Base-by-base conservation (phyloP, 2,329 filamentous ascomycete genomes). In the Teratosphaeriaceae sp. region DNA sequence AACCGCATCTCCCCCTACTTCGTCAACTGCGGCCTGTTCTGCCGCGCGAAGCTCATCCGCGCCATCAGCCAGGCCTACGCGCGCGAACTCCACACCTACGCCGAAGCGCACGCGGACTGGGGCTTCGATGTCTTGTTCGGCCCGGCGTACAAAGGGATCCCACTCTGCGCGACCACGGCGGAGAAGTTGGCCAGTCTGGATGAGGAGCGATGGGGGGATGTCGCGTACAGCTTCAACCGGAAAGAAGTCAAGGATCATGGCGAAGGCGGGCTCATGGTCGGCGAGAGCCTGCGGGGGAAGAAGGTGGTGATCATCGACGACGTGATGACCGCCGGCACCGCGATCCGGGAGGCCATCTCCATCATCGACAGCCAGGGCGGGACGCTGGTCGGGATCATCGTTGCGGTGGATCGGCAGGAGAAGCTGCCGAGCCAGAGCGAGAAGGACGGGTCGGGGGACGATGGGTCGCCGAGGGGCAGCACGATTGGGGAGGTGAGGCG, bases 241-340 rank as follows among this genome's bases (percentile, higher is more conserved):
- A 97, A 97, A 70, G 92, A 97, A 70, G 85, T 83, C 58, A 97
- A 97, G 73, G 85, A 88, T 60, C 90, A 97, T 65, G 90, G 92
- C 34, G 92, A 98, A 68, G 90, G 90, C 24, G 90, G 92, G 34
- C 85, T 79, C 63, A 94, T 97, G 58, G 89, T 97, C 12, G 92
- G 92, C 9, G 85, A 88, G 22, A 76, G 83, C 5, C 72, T 97
- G 58, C 84, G 85, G 68, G 89, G 86, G 42, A 89, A 92, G 76
- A 79, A 77, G 47, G 80, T 96, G 13, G 74, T 98, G 24, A 85
- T 98, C 55, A 83, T 98, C 30, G 92, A 98, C 71, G 92, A 97
- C 68, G 90, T 98, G 44, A 90, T 97, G 59, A 96, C 89, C 1
- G 90, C 88, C 1, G 92, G 92, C 21, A 97, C 89, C 1, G 92